phyloP scores from a whole-genome alignment of 2,329 filamentous ascomycete species.

The Nothophoma quercina region DNA sequence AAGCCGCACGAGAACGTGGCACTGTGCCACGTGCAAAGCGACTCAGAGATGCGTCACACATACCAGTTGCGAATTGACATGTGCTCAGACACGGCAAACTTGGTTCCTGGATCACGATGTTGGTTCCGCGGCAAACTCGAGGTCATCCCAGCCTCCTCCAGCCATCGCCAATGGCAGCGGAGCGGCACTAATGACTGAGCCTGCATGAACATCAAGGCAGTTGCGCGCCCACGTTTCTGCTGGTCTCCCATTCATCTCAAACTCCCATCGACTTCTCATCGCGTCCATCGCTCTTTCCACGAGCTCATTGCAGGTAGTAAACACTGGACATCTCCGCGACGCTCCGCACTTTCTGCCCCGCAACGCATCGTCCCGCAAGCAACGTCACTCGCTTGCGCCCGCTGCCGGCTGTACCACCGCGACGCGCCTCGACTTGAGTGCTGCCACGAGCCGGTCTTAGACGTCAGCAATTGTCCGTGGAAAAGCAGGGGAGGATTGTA shows the following conservation, averaged over 20 bases:
- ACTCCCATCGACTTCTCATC: not conserved
- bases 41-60: not conserved
- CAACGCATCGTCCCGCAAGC: conserved; percentile 14
- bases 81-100: conserved; percentile 1
- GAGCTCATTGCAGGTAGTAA: not conserved
- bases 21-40: not conserved
- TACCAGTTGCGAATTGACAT: not conserved
- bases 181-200: conserved; percentile 13
- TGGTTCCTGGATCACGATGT: conserved; percentile 4
- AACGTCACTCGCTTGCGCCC: conserved; percentile 19
- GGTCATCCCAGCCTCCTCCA: conserved; percentile 19
- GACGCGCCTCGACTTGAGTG: not conserved
- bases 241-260: not conserved
- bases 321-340: conserved; percentile 6
- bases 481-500: not conserved
- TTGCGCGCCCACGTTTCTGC: conserved; percentile 3
- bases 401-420: conserved; percentile 1
- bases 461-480: not conserved
- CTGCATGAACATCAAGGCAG: conserved; percentile 8
- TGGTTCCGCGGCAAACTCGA: conserved; percentile 12
- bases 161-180: conserved; percentile 17
- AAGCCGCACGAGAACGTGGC: not conserved
- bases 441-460: not conserved
- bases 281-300: conserved; percentile 2
- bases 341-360: conserved; percentile 16